phyloP scores from a whole-genome alignment of 164 flowering plant genomes.

The Magnolia officinalis region DNA sequence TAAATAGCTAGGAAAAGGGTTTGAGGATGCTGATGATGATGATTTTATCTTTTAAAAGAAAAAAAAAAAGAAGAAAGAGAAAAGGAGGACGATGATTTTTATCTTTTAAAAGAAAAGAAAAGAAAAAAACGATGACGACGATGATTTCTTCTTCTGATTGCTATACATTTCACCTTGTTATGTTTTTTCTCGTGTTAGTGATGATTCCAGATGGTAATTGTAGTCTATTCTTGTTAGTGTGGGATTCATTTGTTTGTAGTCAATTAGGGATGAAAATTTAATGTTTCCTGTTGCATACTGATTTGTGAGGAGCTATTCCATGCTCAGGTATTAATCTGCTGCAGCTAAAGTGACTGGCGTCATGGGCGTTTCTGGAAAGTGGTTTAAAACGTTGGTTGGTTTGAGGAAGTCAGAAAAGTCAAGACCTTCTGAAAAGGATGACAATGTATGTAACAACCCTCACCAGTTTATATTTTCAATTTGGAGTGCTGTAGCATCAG shows the following conservation, averaged over 20 bases:
- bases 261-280: neutral
- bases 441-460: slow-evolving; percentile 39
- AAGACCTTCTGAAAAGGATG: slow-evolving; percentile 52
- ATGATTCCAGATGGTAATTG: neutral
- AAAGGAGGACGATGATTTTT: no score
- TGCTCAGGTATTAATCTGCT: slow-evolving; percentile 29
- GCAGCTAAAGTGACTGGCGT: slow-evolving; percentile 16
- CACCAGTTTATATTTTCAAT: neutral
- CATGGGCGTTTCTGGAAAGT: slow-evolving; percentile 84
- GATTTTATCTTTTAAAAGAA: neutral
- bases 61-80: no score
- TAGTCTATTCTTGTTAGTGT: neutral
- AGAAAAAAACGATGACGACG: no score
- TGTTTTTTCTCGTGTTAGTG: neutral
- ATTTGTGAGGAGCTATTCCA: slow-evolving; percentile 10
- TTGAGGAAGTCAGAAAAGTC: slow-evolving; percentile 69
- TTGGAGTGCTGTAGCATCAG: neutral
- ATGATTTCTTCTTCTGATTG: neutral
- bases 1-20: neutral
- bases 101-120: no score
- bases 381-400: slow-evolving; percentile 81
- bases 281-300: neutral
- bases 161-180: neutral
- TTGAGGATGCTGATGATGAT: neutral
- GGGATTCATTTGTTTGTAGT: neutral